Evolutionary conservation across 192 early-diverging fungal species (phyloP).

Genomic region (Thamnidium elegans): DNA sequence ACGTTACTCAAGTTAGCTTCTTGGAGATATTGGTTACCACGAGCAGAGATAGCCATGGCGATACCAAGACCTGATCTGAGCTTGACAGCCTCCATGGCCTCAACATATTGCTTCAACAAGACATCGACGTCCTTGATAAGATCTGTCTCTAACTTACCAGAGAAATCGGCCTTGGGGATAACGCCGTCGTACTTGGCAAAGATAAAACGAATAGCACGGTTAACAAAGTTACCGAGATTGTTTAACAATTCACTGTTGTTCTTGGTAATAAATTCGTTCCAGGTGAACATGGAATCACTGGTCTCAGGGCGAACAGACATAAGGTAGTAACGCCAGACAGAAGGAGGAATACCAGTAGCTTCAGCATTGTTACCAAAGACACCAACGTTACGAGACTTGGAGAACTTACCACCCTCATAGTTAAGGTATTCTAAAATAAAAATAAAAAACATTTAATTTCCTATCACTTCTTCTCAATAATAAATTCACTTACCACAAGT

Average conservation of each 20-base stretch:
- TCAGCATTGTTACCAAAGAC: constrained; percentile 97
- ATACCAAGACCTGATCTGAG: constrained; percentile 75
- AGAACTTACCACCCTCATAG: constrained; percentile 96
- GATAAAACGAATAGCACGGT: constrained; percentile 94
- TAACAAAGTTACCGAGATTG: constrained; percentile 97
- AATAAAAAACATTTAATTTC: not conserved
- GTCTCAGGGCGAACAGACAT: constrained; percentile 91
- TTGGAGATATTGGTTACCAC: constrained; percentile 95
- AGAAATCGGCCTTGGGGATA: constrained; percentile 60
- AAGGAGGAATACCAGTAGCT: constrained; percentile 83
- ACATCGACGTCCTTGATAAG: constrained; percentile 83
- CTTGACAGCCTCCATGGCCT: constrained; percentile 79
- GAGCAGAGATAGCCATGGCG: constrained; percentile 93
- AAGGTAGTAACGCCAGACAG: constrained; percentile 98
- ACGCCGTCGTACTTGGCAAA: constrained; percentile 86
- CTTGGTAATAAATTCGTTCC: constrained; percentile 87
- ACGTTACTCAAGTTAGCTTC: constrained; percentile 89
- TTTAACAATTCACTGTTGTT: constrained; percentile 96
- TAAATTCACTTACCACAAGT: constrained; percentile 68
- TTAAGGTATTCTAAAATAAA: constrained; percentile 90
- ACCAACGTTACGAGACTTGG: constrained; percentile 92
- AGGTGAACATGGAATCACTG: constrained; percentile 87
- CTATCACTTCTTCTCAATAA: not conserved
- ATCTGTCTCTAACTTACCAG: constrained; percentile 59
- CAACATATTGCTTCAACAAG: constrained; percentile 72